Percentiles rank a stretch among this genome's conserved stretches.
Evolutionary conservation across 768 basidiomycete species (phyloP).

Genomic region (Suillus lakei): DNA sequence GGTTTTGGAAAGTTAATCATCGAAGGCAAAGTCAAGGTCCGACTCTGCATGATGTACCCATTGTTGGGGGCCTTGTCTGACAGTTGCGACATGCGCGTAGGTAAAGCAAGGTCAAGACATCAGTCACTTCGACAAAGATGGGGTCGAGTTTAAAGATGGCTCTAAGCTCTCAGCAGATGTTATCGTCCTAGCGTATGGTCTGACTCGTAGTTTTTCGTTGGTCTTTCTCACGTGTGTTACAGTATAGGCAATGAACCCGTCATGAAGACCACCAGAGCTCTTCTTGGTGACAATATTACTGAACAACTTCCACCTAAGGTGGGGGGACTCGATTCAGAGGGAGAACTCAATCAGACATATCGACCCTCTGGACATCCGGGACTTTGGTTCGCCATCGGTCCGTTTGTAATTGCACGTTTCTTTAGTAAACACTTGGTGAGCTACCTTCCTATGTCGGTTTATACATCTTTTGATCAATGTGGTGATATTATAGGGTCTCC

Average conservation of each 20-base stretch:
- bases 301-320: neutral
- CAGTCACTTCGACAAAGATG: conserved; percentile 46
- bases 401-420: neutral
- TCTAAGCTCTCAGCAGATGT: conserved; percentile 46
- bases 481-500: neutral
- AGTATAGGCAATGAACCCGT: neutral
- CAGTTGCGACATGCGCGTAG: conserved; percentile 17
- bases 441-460: neutral
- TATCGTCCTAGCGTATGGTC: conserved; percentile 55
- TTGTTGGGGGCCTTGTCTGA: neutral
- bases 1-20: neutral
- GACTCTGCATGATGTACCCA: neutral
- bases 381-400: neutral
- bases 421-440: neutral
- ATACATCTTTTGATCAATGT: neutral
- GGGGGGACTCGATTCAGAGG: neutral
- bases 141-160: conserved; percentile 45
- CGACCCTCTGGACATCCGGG: neutral
- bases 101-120: too few relatives aligned
- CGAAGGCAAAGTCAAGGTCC: neutral
- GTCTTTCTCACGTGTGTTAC: neutral
- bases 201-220: neutral
- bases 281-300: neutral
- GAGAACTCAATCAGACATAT: neutral
- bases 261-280: neutral